These are phyloP conservation scores for Baorangia bicolor DNA, from an alignment of 768 basidiomycete species.

Conservation along the genomic window DNA sequence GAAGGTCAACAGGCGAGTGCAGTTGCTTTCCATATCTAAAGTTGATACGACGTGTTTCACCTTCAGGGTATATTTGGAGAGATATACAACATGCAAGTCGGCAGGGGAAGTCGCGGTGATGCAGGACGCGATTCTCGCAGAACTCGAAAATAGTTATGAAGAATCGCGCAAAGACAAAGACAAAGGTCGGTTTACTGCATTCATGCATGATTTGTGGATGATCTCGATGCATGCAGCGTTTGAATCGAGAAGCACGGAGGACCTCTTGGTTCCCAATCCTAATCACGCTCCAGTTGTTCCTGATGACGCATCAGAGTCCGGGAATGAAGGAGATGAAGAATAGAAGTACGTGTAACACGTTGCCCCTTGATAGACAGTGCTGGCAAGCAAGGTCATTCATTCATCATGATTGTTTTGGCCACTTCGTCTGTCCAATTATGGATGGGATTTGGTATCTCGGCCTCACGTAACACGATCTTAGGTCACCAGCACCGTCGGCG, in stretches of 20 bases:
- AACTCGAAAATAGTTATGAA: conserved; percentile 62
- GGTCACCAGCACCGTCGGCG: no score
- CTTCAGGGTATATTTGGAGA: conserved; percentile 51
- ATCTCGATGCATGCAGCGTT: conserved; percentile 3
- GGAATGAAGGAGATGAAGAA: conserved; percentile 16
- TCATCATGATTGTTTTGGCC: no score
- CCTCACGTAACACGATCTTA: no score
- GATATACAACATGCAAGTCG: conserved; percentile 70
- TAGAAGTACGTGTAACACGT: not conserved
- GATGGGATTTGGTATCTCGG: no score
- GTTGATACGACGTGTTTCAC: not conserved
- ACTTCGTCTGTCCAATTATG: no score
- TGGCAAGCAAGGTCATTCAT: no score
- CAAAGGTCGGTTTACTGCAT: conserved; percentile 42
- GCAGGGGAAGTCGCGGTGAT: conserved; percentile 54
- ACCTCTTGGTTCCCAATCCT: conserved; percentile 68
- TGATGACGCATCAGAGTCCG: conserved; percentile 19
- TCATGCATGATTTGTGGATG: not conserved
- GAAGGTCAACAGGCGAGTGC: conserved; percentile 69
- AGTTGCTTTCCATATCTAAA: not conserved
- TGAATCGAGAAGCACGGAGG: conserved; percentile 43
- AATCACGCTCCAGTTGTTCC: conserved; percentile 44
- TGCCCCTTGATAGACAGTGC: no score
- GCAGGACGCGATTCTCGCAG: conserved; percentile 69
- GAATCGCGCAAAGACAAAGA: conserved; percentile 46